Evolutionary conservation across 345 rosid genomes (phyloP).

Genomic region (Cochlearia excelsa): DNA sequence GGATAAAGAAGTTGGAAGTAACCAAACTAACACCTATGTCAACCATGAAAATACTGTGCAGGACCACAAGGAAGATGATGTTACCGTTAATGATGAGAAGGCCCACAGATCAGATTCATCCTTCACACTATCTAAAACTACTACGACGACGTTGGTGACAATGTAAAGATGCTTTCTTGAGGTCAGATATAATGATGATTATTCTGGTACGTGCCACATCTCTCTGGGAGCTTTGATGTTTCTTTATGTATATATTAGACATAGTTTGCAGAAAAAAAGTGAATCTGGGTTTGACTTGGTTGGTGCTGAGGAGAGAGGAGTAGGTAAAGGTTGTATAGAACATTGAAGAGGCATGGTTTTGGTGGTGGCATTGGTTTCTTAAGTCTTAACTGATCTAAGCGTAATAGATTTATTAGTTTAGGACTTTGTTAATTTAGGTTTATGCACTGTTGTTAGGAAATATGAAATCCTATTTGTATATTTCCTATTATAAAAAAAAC

Average conservation of each 20-base stretch:
- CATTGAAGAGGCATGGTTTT: constrained; percentile 40
- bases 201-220: constrained; percentile 20
- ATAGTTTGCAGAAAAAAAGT: constrained; percentile 11
- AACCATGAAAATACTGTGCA: constrained; percentile 33
- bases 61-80: constrained; percentile 36
- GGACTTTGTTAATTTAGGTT: constrained; percentile 18
- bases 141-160: constrained; percentile 41
- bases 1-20: constrained; percentile 34
- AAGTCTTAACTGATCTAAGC: constrained; percentile 21
- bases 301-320: constrained; percentile 35
- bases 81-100: constrained; percentile 31
- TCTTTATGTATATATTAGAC: constrained; percentile 25
- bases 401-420: constrained; percentile 14
- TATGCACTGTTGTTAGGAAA: no score
- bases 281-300: constrained; percentile 41
- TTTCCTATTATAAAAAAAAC: no score
- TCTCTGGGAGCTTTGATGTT: constrained; percentile 10
- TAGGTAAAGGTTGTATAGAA: constrained; percentile 50
- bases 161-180: constrained; percentile 36
- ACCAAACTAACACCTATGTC: constrained; percentile 27
- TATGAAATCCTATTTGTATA: no score
- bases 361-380: constrained; percentile 35
- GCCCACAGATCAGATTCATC: constrained; percentile 39
- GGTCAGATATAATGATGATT: constrained; percentile 31
- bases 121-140: constrained; percentile 38